Evolutionary conservation across 495 filamentous ascomycete species (phyloP), one percentile per base, ranked within the genome.

Genomic region (Penicillium crystallinum): DNA sequence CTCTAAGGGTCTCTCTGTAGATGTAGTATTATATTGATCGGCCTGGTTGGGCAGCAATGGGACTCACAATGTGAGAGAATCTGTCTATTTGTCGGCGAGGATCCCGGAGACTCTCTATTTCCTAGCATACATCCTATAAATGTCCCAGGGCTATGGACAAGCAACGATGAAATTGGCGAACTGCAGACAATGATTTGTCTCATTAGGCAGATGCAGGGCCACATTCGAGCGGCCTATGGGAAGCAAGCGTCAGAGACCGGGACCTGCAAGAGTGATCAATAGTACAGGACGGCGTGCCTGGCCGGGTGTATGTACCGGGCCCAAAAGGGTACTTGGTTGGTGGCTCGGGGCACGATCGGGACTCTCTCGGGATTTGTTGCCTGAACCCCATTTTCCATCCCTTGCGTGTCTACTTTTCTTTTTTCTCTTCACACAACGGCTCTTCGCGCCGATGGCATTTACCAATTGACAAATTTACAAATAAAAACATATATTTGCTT

Each of bases 351-450:
- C 5, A 15, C 39, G 1, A 4, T 42, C 18, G 14, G 25, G 36
- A 27, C 21, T 43, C 21, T 46, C 18, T 44, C 35, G 38, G 53
- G 7, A n/a, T 49, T 43, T 44, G 45, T 52, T 34, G 48, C 11
- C 19, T 10, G 15, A 8, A 27, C 23, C 8, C 33, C 12, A 18
- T n/a, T 46, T 45, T 48, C 38, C 9, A 12, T 18, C 45, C 46
- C 46, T 50, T 40, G n/a, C 48, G 31, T 50, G 36, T 7, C 18
- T 34, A 31, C 2, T 7, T 25, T 14, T 35, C 15, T 52, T 33
- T 53, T 27, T 51, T 38, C 53, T 56, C 44, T 46, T 31, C 17
- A 46, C 45, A 19, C 49, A 59, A 52, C 46, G 49, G 49, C 22
- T 34, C 29, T 23, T 40, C 33, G 21, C 39, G 4, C 15, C 15